phyloP scores from a whole-genome alignment of 73 alveolate genomes.

The Tetrahymena elliotti region DNA sequence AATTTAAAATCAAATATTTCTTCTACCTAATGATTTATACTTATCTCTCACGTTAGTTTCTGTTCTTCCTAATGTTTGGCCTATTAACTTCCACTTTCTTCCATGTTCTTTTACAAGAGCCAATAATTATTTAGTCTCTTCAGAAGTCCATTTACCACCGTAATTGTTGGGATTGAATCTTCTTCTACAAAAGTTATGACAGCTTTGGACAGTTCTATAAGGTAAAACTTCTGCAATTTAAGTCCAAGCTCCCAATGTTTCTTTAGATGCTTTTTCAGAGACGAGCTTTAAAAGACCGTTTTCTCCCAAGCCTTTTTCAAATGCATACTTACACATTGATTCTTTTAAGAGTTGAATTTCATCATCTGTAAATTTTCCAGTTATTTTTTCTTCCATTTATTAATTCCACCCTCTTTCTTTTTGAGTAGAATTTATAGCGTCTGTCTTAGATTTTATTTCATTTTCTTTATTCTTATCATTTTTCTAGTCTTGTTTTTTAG shows the following conservation, averaged over 20 bases:
- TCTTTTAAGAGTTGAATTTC: conserved; percentile 52
- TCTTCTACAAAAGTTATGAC: conserved; percentile 61
- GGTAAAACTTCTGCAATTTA: conserved; percentile 65
- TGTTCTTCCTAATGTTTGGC: conserved; percentile 64
- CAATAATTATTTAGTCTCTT: conserved; percentile 55
- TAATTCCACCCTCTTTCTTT: neutral
- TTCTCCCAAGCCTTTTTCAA: conserved; percentile 34
- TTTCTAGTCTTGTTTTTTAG: neutral
- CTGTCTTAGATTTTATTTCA: neutral
- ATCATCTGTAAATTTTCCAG: conserved; percentile 67
- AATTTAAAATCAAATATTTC: neutral
- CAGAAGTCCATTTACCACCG: conserved; percentile 62
- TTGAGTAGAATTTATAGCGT: neutral
- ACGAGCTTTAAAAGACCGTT: conserved; percentile 48
- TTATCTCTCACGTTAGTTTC: conserved; percentile 65
- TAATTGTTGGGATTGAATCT: conserved; percentile 68
- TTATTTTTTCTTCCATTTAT: conserved; percentile 39
- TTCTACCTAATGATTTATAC: conserved; percentile 59
- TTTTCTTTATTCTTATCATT: neutral
- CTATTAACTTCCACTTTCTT: conserved; percentile 58
- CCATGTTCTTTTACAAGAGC: conserved; percentile 66
- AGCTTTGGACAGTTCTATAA: conserved; percentile 54
- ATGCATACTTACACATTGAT: conserved; percentile 57
- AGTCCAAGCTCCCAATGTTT: conserved; percentile 60
- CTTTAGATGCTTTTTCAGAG: conserved; percentile 44